These are phyloP conservation scores for Aphanomyces cochlioides DNA, from an alignment of 352 stramenopile genomes.

Conservation along the genomic window DNA sequence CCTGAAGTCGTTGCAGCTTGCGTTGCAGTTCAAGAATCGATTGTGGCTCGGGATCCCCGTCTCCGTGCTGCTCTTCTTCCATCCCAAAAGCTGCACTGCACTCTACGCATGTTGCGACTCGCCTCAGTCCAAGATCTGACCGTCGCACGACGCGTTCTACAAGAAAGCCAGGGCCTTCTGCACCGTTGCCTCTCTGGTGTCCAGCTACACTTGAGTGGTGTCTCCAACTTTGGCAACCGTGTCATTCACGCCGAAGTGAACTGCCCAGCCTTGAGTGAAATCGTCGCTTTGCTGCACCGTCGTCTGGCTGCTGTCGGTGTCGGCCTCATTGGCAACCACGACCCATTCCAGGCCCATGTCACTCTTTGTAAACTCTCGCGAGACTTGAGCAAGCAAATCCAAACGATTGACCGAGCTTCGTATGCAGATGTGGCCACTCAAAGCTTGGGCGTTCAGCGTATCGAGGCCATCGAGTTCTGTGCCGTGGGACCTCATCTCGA, in stretches of 20 bases:
- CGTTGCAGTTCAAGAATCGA: not conserved
- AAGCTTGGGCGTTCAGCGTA: not conserved
- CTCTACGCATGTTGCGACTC: conserved; percentile 17
- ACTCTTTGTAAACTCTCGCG: conserved; percentile 22
- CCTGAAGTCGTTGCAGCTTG: conserved; percentile 10
- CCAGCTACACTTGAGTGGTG: not conserved
- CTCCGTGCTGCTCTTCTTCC: conserved; percentile 7
- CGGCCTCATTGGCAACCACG: conserved; percentile 20
- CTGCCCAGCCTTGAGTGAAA: not conserved
- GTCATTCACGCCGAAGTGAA: conserved; percentile 13
- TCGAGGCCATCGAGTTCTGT: conserved; percentile 13
- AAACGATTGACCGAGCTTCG: not conserved
- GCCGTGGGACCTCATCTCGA: not conserved
- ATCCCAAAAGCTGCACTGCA: conserved; percentile 7
- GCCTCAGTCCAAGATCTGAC: not conserved
- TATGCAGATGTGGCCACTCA: not conserved
- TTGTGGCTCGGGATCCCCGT: not conserved
- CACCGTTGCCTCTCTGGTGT: not conserved
- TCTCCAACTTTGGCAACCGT: conserved; percentile 19
- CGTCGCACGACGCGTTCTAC: conserved; percentile 6
- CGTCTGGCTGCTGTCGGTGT: conserved; percentile 11
- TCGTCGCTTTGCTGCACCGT: not conserved
- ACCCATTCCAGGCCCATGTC: conserved; percentile 22
- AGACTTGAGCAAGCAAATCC: conserved; percentile 2
- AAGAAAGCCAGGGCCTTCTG: conserved; percentile 8